These are phyloP conservation scores for Eimeria zaria DNA, from an alignment of 169 alveolate species.

Conservation along the genomic window DNA sequence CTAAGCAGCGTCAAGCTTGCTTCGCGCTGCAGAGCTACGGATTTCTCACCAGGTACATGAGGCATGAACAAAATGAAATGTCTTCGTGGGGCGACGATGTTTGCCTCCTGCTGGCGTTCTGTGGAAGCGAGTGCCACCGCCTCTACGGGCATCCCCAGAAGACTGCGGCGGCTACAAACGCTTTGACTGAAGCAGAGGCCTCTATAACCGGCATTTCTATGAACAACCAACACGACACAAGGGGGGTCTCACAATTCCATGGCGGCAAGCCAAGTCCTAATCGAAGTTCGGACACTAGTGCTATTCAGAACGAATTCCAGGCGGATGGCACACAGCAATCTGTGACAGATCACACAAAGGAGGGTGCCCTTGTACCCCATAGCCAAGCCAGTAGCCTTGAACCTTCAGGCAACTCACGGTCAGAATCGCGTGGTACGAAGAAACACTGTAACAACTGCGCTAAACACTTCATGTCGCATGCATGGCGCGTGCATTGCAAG, in stretches of 20 bases:
- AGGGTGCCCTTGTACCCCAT: not conserved
- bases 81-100: slow-evolving; percentile 23
- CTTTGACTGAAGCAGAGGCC: slow-evolving; percentile 54
- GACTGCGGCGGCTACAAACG: slow-evolving; percentile 64
- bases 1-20: slow-evolving; percentile 54
- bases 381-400: not conserved
- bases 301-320: not conserved
- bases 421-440: not conserved
- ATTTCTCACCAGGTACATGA: slow-evolving; percentile 63
- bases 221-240: not conserved
- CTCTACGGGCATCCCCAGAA: slow-evolving; percentile 75
- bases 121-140: slow-evolving; percentile 76
- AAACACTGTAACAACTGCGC: not conserved
- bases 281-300: not conserved
- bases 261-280: not conserved
- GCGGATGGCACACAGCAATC: not conserved
- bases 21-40: slow-evolving; percentile 67
- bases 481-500: slow-evolving; percentile 31
- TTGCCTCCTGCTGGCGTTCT: slow-evolving; percentile 56
- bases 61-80: slow-evolving; percentile 8
- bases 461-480: slow-evolving; percentile 58
- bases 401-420: not conserved
- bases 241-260: not conserved
- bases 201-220: not conserved
- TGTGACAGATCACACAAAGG: not conserved